Conservation (phyloP, 495 filamentous ascomycete species). For the Schizothecium vesticola region DNA sequence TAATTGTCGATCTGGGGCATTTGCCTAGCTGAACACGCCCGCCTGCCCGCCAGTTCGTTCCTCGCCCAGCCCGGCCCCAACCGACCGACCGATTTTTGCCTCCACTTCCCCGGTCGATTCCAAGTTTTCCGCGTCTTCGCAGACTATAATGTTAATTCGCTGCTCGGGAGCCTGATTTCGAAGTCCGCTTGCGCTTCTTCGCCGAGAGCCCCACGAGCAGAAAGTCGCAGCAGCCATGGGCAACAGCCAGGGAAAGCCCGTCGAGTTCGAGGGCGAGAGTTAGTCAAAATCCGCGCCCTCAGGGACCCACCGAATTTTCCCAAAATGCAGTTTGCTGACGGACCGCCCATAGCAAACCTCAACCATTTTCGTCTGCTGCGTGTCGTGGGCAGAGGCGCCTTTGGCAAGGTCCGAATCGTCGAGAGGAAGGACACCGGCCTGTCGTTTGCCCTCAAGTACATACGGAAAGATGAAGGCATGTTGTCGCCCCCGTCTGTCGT, state of each 20-base stretch:
- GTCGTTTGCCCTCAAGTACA: slow-evolving; percentile 96
- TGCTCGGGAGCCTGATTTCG: slow-evolving; percentile 10
- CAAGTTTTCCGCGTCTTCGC: neutral
- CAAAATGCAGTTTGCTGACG: neutral
- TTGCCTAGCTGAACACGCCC: neutral
- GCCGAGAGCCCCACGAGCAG: neutral
- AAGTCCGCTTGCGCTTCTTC: slow-evolving; percentile 1
- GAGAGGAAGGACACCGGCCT: slow-evolving; percentile 89
- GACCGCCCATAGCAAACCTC: slow-evolving; percentile 66
- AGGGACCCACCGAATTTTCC: neutral
- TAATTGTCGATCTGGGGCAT: neutral
- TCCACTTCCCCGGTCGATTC: slow-evolving; percentile 1
- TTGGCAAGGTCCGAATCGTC: slow-evolving; percentile 97
- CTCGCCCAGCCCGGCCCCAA: neutral
- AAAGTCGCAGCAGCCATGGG: slow-evolving; percentile 60
- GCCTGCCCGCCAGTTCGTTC: neutral
- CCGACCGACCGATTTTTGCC: slow-evolving; percentile 1
- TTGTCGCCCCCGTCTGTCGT: slow-evolving; percentile 6
- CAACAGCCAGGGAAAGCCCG: slow-evolving; percentile 88
- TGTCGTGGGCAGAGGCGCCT: slow-evolving; percentile 95
- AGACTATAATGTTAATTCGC: slow-evolving; percentile 13
- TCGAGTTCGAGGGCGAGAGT: slow-evolving; percentile 92
- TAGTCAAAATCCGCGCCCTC: slow-evolving; percentile 26
- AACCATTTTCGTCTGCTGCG: slow-evolving; percentile 94
- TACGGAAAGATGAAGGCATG: slow-evolving; percentile 96